Conservation (phyloP, 208 protist genomes). For the Trypanosoma melophagium region DNA sequence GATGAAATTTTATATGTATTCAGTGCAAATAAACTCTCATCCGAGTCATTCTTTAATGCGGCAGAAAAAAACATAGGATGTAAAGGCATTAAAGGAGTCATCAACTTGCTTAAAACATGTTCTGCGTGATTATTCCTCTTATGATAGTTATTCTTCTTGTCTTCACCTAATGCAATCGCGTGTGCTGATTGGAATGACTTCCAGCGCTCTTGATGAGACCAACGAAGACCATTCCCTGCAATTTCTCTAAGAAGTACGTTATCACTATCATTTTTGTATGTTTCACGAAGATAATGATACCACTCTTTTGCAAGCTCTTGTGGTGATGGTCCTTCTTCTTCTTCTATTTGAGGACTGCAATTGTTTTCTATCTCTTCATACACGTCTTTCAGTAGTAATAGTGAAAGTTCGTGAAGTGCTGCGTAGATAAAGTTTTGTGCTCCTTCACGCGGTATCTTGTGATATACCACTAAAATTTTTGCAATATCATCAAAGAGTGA, state of each 20-base stretch:
- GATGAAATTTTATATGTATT: background rate
- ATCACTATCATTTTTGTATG: conserved; percentile 18
- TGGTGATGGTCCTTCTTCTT: conserved; percentile 27
- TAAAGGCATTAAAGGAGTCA: conserved; percentile 15
- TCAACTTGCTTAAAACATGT: conserved; percentile 5
- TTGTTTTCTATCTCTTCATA: background rate
- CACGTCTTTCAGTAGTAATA: background rate
- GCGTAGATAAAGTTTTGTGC: conserved; percentile 81
- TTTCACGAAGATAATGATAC: conserved; percentile 35
- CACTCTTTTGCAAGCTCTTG: conserved; percentile 55
- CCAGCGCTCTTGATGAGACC: conserved; percentile 61
- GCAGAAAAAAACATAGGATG: conserved; percentile 19
- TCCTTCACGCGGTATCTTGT: conserved; percentile 32
- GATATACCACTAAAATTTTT: conserved; percentile 23
- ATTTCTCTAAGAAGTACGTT: conserved; percentile 38
- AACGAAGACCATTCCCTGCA: conserved; percentile 45
- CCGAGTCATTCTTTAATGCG: background rate
- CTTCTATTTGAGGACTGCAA: background rate
- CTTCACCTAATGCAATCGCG: conserved; percentile 1
- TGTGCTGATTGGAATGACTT: conserved; percentile 30
- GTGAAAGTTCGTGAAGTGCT: conserved; percentile 43
- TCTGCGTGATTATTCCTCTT: background rate
- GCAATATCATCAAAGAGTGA: conserved; percentile 58
- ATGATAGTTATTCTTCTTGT: background rate
- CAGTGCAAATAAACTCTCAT: no score